Evolutionary conservation across 2,329 filamentous ascomycete species (phyloP), one percentile per base, ranked within the genome.

Genomic region (Diaporthe batatas): DNA sequence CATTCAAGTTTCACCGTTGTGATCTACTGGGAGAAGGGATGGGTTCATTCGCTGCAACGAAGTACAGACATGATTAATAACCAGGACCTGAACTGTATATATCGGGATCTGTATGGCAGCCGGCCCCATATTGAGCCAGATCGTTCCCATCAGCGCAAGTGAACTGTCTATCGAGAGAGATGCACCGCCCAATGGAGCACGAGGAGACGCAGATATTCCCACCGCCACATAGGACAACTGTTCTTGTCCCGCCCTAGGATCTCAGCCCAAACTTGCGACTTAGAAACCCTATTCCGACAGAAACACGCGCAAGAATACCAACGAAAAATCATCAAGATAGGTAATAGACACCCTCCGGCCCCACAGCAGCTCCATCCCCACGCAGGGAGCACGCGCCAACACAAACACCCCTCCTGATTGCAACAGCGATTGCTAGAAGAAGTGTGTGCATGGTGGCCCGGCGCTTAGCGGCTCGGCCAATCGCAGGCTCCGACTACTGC

Each of bases 401-500:
- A 36, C 59, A 65, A 16, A 34, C 29, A 51, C 18, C 29, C 53
- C 29, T 12, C 11, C 23, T n/a, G 25, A 29, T 21, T 12, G 54
- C 2, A 53, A 23, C 51, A 25, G 23, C 12, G 21, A 12, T n/a
- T n/a, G 54, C 23, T 36, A 53, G 23, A 11, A 25, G 23, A 2
- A 34, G 44, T 36, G 44, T 25, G 59, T 65, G 59, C 21, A 21
- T 65, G 59, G 59, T 65, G 59, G 59, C 44, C 59, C 59, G 59
- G 59, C 59, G 59, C 59, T 65, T 65, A 65, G 32, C 42, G 44
- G 44, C 44, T 29, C 14, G 7, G 10, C 44, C 51, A 47, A 54
- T 54, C 51, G 58, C 59, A 25, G 39, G 42, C 18, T 12, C 42
- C 44, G 42, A 23, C 68, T 70, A 62, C 68, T 73, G 72, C 72